Evolutionary conservation across 148 eudicot species (phyloP), one percentile per base, ranked within the genome.

Genomic region (Rhododendron mucronatum): DNA sequence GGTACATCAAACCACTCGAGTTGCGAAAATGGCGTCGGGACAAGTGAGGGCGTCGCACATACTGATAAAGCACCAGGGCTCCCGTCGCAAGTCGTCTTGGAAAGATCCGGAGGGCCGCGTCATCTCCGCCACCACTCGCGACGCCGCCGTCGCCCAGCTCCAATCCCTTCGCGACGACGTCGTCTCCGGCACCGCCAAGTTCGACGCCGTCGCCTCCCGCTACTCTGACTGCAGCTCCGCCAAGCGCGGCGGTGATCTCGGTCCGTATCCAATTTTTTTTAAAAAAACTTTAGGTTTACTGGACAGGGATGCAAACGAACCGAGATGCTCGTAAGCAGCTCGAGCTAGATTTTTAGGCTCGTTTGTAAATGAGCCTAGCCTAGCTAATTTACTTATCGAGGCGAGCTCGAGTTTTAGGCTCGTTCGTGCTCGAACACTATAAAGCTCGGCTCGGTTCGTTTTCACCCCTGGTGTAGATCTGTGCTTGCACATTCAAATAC

Each of bases 231-330:
- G 99, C 75, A 94, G 92, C 94, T 96, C 97, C 79, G 99, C 99
- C 86, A 96, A 95, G 80, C 97, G 98, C 86, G 95, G 96, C 83
- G 99, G 99, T 69, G 99, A 96, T 93, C 99, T 96, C 67, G 98
- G 99, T 96, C 15, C 1, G 86, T 63, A 6, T 33, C 76, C 35
- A 1, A 13, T 30, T 30, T 21, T 16, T 53, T 14, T 51, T n/a
- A n/a, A n/a, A n/a, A 48, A 48, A 50, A 10, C 14, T 50, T 50
- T 2, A 50, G 13, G 53, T 12, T 50, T 50, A 50, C 53, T 10
- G 14, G 53, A 10, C 3, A 10, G 14, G 53, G 13, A 50, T 50
- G 53, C 53, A 11, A 50, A 50, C 14, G 53, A 50, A 12, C 53
- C 3, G 53, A 50, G 53, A 50, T 50, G 53, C 53, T 50, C 53